Base-by-base conservation (phyloP, 78 protist genomes). In the Salpingoeca rosetta region DNA sequence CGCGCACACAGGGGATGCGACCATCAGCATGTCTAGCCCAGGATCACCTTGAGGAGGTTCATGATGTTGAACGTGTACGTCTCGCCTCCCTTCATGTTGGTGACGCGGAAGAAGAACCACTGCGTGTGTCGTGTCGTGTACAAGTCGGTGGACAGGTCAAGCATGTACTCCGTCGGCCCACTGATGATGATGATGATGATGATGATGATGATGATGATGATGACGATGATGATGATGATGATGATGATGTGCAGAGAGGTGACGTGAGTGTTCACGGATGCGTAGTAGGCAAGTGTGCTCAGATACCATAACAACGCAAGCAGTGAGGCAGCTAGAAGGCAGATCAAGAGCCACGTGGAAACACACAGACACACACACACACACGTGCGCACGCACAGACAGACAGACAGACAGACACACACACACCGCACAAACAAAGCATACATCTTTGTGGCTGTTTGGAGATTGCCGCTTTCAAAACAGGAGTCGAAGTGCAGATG, bases 51-150 rank as follows among this genome's bases (percentile, higher is more conserved):
- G 82, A 3, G 37, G 40, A 90, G 17, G 89, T 94, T 94, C 73
- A 89, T 80, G 44, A 94, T 85, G 90, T 89, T 92, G 87, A 94
- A 89, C 76, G 56, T 87, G 65, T 90, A 90, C 24, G 51, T 82
- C 36, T 65, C 80, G 37, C 82, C 92, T 36, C 35, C 1, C 17
- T 57, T 38, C 31, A 76, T 40, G n/a, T 81, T 73, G 35, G 38
- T 3, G 11, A 91, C 85, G 39, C 76, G 0, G 76, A 94, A 94
- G 90, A 85, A 92, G 78, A 83, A 94, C 97, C 97, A 94, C 82
- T 92, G 97, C 36, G 91, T 91, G 89, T 91, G 88, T 3, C 88
- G 82, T 1, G n/a, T 27, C 25, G 94, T 91, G 89, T 89, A 84
- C 41, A 90, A n/a, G 86, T 94, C 97, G 2, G 43, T 0, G 45